Conservation (phyloP, 306 rosid genomes). For the Castanospermum australe region DNA sequence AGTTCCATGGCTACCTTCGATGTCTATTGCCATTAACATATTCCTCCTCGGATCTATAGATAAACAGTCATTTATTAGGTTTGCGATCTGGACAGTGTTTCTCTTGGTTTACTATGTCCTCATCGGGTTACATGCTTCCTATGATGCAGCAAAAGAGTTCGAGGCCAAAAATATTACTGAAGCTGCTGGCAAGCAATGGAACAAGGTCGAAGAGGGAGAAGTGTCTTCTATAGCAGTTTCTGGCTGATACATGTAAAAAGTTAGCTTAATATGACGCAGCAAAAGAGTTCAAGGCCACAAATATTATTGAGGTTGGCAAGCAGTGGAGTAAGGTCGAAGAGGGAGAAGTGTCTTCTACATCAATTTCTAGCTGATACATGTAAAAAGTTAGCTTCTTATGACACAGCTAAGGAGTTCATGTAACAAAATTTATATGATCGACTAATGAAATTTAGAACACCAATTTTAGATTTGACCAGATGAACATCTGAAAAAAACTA, state of each 20-base stretch:
- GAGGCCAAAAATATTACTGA: background rate
- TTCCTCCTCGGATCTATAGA: constrained; percentile 65
- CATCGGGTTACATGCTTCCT: constrained; percentile 17
- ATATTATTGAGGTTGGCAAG: too few species aligned
- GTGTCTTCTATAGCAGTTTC: background rate
- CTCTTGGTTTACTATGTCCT: constrained; percentile 9
- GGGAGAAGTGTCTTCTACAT: too few species aligned
- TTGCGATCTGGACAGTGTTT: background rate
- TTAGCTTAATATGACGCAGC: background rate
- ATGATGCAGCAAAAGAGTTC: background rate
- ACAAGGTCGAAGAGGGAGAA: background rate
- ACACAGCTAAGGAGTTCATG: too few species aligned
- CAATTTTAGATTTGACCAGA: too few species aligned
- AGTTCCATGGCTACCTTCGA: constrained; percentile 61
- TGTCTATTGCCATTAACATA: constrained; percentile 49
- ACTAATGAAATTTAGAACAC: too few species aligned
- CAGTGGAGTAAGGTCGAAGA: too few species aligned
- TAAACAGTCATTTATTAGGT: constrained; percentile 23
- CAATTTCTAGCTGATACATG: too few species aligned
- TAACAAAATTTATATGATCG: too few species aligned
- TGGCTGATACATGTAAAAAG: too few species aligned
- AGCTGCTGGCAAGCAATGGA: background rate
- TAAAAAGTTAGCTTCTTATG: too few species aligned
- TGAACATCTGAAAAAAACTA: too few species aligned
- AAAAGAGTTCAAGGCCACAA: background rate